Base-by-base conservation (phyloP, 371 early-diverging fungal species). In the Cokeromyces recurvatus region DNA sequence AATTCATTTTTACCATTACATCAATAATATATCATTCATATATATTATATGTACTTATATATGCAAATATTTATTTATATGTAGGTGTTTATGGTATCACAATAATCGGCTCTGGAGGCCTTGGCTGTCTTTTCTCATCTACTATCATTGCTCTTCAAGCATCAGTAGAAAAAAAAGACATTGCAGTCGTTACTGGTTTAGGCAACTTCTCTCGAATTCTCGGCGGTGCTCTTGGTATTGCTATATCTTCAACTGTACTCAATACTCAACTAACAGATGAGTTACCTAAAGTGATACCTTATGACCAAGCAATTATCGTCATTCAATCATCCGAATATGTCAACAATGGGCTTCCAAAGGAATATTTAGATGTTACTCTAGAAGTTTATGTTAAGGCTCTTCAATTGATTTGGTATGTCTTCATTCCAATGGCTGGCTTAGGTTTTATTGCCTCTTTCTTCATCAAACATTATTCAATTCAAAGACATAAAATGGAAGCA, bases 141-240 rank as follows among this genome's bases (percentile, higher is more conserved):
- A 55, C 66, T 14, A 62, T 76, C 17, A 76, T 76, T 36, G 72
- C 59, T 4, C 42, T 71, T 10, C 76, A 76, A 57, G 69, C 76
- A 0, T 59, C 68, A 2, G 72, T 59, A 1, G 66, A 62, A 19
- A 58, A 57, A 3, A 52, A 51, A 42, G 76, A 76, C 41, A 64
- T 75, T 29, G 74, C 72, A 22, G 71, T 75, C 4, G 72, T 64
- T 7, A 72, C 72, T 2, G 72, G 72, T 4, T 42, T 72, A 3
- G 68, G 70, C 45, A 76, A 69, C 17, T 76, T 76, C 32, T 43
- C 62, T 4, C 57, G 70, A 35, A 60, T 76, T 6, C 48, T 76
- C 2, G 76, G 76, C 54, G 76, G 72, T 39, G 76, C 76, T 8
- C 42, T 71, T 21, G 76, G 76, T 43, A 60, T 73, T 5, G 46